Conservation (phyloP, 2,329 filamentous ascomycete genomes). For the Aspergillus sp. region DNA sequence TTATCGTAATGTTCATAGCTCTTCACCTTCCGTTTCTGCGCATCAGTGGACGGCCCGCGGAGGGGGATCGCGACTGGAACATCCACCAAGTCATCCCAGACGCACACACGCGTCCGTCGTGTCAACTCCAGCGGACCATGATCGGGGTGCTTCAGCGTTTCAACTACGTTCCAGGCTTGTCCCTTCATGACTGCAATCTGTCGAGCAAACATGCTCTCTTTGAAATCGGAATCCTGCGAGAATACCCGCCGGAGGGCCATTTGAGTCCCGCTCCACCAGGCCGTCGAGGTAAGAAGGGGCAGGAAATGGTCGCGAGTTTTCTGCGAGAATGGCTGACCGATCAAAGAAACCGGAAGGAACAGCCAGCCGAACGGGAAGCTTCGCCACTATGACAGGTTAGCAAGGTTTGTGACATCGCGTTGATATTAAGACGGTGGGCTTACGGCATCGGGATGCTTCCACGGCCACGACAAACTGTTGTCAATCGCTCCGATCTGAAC, state of each 20-base stretch:
- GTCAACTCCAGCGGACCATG: constrained; percentile 94
- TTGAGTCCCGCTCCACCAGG: constrained; percentile 97
- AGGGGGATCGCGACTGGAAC: constrained; percentile 92
- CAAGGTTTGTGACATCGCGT: not conserved
- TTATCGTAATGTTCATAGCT: constrained; percentile 38
- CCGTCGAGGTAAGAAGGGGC: constrained; percentile 88
- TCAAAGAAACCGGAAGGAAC: constrained; percentile 92
- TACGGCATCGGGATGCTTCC: constrained; percentile 94
- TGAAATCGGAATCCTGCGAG: constrained; percentile 89
- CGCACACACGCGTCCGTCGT: constrained; percentile 83
- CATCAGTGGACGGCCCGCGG: constrained; percentile 79
- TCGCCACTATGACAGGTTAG: constrained; percentile 56
- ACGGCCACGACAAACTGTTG: constrained; percentile 97
- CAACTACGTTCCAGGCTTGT: constrained; percentile 98
- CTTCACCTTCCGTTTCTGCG: constrained; percentile 65
- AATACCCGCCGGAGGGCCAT: constrained; percentile 83
- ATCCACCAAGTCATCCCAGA: constrained; percentile 97
- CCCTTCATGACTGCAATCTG: constrained; percentile 99
- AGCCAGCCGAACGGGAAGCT: constrained; percentile 99
- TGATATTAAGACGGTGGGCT: constrained; percentile 28
- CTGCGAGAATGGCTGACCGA: constrained; percentile 93
- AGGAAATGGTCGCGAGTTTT: constrained; percentile 92
- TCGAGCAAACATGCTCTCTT: constrained; percentile 97
- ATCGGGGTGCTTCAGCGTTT: constrained; percentile 88
- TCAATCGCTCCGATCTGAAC: constrained; percentile 91